These are phyloP conservation scores for Metschnikowia picachoensis DNA, from an alignment of 805 yeast species.

Conservation along the genomic window DNA sequence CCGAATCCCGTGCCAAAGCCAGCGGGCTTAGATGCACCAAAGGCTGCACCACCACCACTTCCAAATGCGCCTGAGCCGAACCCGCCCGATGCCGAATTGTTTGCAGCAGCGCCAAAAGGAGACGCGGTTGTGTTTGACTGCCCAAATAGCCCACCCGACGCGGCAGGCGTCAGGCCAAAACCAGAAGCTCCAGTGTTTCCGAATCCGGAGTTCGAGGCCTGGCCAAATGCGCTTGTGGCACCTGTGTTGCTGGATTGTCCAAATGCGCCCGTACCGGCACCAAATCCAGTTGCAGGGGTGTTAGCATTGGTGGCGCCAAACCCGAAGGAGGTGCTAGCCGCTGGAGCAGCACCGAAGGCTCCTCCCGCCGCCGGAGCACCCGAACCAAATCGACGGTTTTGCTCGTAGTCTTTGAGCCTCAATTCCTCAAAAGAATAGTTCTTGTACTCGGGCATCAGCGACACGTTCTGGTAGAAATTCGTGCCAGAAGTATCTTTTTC, in stretches of 20 bases:
- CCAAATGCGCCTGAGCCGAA: conserved; percentile 16
- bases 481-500: conserved; percentile 71
- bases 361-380: conserved; percentile 24
- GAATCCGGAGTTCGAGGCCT: conserved; percentile 18
- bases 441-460: conserved; percentile 87
- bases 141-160: conserved; percentile 21
- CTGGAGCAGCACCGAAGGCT: conserved; percentile 11
- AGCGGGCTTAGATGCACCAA: conserved; percentile 21
- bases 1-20: conserved; percentile 38
- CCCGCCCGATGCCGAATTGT: conserved; percentile 8
- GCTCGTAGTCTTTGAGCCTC: conserved; percentile 82
- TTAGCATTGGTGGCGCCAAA: conserved; percentile 26
- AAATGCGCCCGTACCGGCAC: conserved; percentile 30
- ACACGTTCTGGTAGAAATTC: conserved; percentile 62
- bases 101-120: conserved; percentile 14
- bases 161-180: conserved; percentile 23
- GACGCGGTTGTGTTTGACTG: conserved; percentile 12
- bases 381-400: conserved; percentile 60
- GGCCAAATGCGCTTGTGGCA: conserved; percentile 29
- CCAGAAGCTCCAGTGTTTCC: conserved; percentile 11
- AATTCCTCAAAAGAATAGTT: conserved; percentile 83
- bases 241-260: conserved; percentile 20
- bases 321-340: conserved; percentile 10
- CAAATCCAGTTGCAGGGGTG: conserved; percentile 15
- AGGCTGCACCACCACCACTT: conserved; percentile 18